phyloP scores from a whole-genome alignment of 352 stramenopile species.

The Plasmopara muralis region DNA sequence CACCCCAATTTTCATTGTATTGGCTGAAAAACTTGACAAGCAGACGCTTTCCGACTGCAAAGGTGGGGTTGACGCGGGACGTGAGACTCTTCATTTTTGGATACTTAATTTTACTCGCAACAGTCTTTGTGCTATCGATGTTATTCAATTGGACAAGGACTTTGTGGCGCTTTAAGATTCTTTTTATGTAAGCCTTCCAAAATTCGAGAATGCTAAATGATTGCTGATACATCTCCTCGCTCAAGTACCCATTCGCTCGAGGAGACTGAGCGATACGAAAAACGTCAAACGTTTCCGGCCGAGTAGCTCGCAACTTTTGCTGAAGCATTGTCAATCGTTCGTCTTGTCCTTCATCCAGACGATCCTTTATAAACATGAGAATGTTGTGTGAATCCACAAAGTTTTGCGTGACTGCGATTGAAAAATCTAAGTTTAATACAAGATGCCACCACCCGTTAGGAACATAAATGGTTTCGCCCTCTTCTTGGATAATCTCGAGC shows the following conservation, averaged over 20 bases:
- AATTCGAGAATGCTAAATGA: slow-evolving; percentile 53
- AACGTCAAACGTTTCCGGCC: slow-evolving; percentile 58
- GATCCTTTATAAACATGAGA: slow-evolving; percentile 61
- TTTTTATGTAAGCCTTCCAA: slow-evolving; percentile 54
- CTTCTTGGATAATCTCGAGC: slow-evolving; percentile 83
- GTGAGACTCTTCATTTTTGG: slow-evolving; percentile 56
- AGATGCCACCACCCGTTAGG: slow-evolving; percentile 97
- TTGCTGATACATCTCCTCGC: slow-evolving; percentile 48
- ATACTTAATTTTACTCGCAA: slow-evolving; percentile 23
- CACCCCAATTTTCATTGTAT: slow-evolving; percentile 76
- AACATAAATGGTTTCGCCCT: slow-evolving; percentile 95
- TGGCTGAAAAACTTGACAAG: slow-evolving; percentile 83
- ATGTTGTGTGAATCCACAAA: slow-evolving; percentile 86
- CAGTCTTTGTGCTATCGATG: neutral
- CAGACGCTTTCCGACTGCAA: slow-evolving; percentile 48
- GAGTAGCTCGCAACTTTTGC: slow-evolving; percentile 31
- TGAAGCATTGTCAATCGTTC: slow-evolving; percentile 51
- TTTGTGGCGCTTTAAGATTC: slow-evolving; percentile 45
- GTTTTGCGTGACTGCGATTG: slow-evolving; percentile 96
- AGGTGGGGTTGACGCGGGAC: slow-evolving; percentile 71
- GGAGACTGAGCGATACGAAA: slow-evolving; percentile 61
- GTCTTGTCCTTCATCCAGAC: slow-evolving; percentile 57
- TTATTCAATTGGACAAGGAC: slow-evolving; percentile 15
- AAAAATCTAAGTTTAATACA: slow-evolving; percentile 93
- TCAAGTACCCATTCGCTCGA: slow-evolving; percentile 49